Base-by-base conservation (phyloP, 805 yeast genomes). In the Brettanomyces bruxellensis region DNA sequence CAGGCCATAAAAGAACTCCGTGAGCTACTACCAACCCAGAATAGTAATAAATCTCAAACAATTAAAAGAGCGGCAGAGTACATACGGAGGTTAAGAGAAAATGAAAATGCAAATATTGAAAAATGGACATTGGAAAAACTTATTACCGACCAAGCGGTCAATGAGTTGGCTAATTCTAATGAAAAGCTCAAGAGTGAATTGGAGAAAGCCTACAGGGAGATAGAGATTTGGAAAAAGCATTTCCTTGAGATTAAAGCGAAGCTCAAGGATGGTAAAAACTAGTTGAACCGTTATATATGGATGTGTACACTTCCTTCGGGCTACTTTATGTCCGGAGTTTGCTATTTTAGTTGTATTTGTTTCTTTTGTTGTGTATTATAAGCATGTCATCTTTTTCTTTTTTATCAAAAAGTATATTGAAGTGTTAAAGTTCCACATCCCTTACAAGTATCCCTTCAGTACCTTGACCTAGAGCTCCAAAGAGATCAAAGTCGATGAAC, bases 101-200 rank as follows among this genome's bases (percentile, higher is more conserved):
- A 86, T 57, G 97, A 90, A 66, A 82, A 79, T 65, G 81, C 84
- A 57, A 86, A 86, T 61, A 83, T 88, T 57, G 96, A 91, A 66
- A 91, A 93, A 69, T 87, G 95, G 87, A 90, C 97, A 5, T 73
- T 91, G 59, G 97, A 91, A 65, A 91, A 91, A 68, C 74, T 93
- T 51, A 73, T 89, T 52, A 83, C 91, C 35, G 97, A 90, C 64
- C 98, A 91, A 67, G 89, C 91, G 11, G 83, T 89, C 45, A 78
- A 84, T 51, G 96, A 90, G 65, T 75, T 91, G 55, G 78, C 86
- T 45, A 81, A 86, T 38, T 79, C 89, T 12, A 91, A 90, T 68
- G 95, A 88, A 58, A 85, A 87, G 66, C 75, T 91, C 62, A 89
- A 88, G 68, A 76, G 74, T 46, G 97, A 90, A 67, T 75, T 91